phyloP scores from a whole-genome alignment of 306 rosid species.

The Cucurbita argyrosperma region DNA sequence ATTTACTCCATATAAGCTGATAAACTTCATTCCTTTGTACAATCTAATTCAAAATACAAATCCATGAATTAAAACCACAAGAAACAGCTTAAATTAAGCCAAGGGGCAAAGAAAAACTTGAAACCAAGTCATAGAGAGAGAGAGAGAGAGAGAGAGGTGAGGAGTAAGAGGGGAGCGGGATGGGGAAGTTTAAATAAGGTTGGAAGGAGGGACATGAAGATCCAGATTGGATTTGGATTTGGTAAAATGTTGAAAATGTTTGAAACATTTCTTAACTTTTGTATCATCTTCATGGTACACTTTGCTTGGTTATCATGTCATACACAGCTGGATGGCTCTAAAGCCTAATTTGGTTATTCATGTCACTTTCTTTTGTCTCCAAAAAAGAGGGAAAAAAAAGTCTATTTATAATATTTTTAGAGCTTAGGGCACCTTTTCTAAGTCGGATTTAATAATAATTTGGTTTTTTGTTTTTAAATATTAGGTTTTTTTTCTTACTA shows the following conservation, averaged over 20 bases:
- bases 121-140: neutral
- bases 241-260: neutral
- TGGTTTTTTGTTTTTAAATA: too few species aligned
- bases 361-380: neutral
- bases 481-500: too few species aligned
- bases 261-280: neutral
- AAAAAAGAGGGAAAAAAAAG: too few species aligned
- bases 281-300: neutral
- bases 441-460: too few species aligned
- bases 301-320: neutral
- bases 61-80: neutral
- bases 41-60: neutral
- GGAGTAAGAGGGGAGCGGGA: neutral
- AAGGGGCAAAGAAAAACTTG: neutral
- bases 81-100: too few species aligned
- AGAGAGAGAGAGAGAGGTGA: neutral
- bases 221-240: neutral
- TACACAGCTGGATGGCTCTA: neutral
- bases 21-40: neutral
- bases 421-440: too few species aligned
- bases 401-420: too few species aligned
- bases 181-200: neutral
- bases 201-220: neutral
- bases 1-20: neutral
- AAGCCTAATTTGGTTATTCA: neutral